A percentile compares a stretch with the other conserved stretches of the same genome.
Evolutionary conservation across 129 eudicot species (phyloP).

Genomic region (Calendula officinalis): DNA sequence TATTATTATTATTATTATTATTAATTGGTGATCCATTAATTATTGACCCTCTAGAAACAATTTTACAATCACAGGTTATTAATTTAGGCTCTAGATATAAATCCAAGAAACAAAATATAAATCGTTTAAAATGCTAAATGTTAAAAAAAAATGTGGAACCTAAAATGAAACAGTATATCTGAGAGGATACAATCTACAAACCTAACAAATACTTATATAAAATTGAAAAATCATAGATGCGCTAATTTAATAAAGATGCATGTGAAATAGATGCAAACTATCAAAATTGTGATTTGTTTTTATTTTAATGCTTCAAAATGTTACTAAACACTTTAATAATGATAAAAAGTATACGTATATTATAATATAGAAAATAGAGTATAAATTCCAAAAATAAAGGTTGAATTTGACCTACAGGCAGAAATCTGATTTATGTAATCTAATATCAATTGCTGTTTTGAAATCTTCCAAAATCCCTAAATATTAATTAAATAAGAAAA

Average conservation of each 20-base stretch:
- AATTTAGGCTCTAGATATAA: not conserved
- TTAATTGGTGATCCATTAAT: not conserved
- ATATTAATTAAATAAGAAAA: slow-evolving; percentile 4
- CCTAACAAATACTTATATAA: not conserved
- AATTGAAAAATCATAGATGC: no score
- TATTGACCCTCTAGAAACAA: not conserved
- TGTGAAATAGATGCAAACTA: no score
- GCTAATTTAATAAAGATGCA: no score
- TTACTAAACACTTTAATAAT: no score
- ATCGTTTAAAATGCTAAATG: not conserved
- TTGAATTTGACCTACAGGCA: slow-evolving; percentile 16
- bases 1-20: not conserved
- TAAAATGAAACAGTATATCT: slow-evolving; percentile 7
- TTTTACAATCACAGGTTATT: not conserved
- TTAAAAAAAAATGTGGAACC: not conserved
- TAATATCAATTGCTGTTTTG: slow-evolving; percentile 5
- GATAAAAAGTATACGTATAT: not conserved
- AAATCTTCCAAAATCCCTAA: slow-evolving; percentile 25
- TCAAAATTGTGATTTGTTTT: no score
- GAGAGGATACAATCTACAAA: slow-evolving; percentile 15
- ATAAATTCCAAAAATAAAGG: slow-evolving; percentile 1
- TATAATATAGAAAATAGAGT: not conserved
- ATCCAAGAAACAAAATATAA: not conserved
- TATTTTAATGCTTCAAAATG: no score
- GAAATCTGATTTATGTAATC: slow-evolving; percentile 9